A percentile compares a stretch with the other conserved stretches of the same genome.
These are phyloP conservation scores for Bombardia bombarda DNA, from an alignment of 495 filamentous ascomycete species.

Conservation along the genomic window DNA sequence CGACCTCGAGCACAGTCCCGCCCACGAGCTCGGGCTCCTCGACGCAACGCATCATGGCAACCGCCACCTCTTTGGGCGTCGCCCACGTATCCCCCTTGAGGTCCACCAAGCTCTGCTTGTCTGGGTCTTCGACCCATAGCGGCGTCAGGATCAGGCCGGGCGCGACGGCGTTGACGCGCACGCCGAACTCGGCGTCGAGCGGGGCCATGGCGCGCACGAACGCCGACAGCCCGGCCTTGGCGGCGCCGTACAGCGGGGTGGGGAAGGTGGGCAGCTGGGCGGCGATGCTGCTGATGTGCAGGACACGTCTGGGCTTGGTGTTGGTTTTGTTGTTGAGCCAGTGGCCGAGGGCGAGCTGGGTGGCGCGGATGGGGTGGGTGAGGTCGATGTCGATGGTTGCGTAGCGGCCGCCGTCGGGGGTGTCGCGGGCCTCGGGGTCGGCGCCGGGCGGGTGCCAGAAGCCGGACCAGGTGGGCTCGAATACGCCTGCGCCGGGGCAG, in stretches of 20 bases:
- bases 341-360: constrained; percentile 55
- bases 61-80: constrained; percentile 7
- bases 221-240: constrained; percentile 52
- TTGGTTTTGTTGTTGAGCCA: constrained; percentile 29
- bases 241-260: constrained; percentile 51
- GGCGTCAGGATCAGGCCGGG: constrained; percentile 58
- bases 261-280: constrained; percentile 41
- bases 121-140: constrained; percentile 57
- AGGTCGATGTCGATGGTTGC: constrained; percentile 57
- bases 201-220: constrained; percentile 48
- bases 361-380: constrained; percentile 60
- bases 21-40: constrained; percentile 7
- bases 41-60: constrained; percentile 9
- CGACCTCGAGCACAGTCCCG: constrained; percentile 52
- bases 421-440: constrained; percentile 17
- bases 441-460: constrained; percentile 59
- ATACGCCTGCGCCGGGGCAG: constrained; percentile 62
- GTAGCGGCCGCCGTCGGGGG: constrained; percentile 33
- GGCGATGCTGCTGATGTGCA: constrained; percentile 56
- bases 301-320: constrained; percentile 28
- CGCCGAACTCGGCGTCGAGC: constrained; percentile 44
- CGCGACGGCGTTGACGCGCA: constrained; percentile 57
- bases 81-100: background rate
- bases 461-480: constrained; percentile 57
- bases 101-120: constrained; percentile 48